Evolutionary conservation across 2,329 filamentous ascomycete species (phyloP).

Genomic region (Cercospora zeae-maydis): DNA sequence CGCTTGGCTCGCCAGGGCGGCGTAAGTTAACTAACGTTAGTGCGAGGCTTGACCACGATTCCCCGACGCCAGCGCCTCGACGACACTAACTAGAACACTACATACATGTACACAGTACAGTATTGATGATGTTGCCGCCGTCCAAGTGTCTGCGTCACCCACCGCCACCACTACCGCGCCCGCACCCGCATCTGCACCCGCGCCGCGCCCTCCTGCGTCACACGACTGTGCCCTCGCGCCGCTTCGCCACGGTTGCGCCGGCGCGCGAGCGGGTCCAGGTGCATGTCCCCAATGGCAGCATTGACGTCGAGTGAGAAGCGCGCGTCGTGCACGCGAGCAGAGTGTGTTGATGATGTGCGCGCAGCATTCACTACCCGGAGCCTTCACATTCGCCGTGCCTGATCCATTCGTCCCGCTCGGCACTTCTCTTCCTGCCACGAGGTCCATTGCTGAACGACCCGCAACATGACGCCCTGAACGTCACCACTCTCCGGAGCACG

Average conservation of each 20-base stretch:
- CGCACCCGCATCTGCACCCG: no score
- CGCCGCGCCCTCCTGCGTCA: no score
- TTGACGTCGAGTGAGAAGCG: slow-evolving; percentile 40
- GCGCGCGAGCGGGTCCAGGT: neutral
- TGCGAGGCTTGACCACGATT: neutral
- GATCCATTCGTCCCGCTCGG: slow-evolving; percentile 9
- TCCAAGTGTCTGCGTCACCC: neutral
- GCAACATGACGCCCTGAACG: slow-evolving; percentile 33
- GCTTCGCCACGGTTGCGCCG: neutral
- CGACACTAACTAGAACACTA: neutral
- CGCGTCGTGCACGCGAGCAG: neutral
- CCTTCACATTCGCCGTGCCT: slow-evolving; percentile 30
- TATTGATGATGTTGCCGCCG: no score
- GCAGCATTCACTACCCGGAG: slow-evolving; percentile 2
- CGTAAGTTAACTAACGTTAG: no score
- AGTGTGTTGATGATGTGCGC: neutral
- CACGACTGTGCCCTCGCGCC: neutral
- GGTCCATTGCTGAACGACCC: slow-evolving; percentile 38
- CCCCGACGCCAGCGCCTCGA: neutral
- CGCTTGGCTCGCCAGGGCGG: neutral
- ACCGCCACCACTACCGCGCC: neutral
- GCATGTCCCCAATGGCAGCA: slow-evolving; percentile 40
- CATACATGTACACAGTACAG: no score
- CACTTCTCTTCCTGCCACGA: slow-evolving; percentile 43
- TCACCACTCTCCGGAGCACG: slow-evolving; percentile 36